phyloP scores from a whole-genome alignment of 441 rosid genomes.

The Daphne laureola region DNA sequence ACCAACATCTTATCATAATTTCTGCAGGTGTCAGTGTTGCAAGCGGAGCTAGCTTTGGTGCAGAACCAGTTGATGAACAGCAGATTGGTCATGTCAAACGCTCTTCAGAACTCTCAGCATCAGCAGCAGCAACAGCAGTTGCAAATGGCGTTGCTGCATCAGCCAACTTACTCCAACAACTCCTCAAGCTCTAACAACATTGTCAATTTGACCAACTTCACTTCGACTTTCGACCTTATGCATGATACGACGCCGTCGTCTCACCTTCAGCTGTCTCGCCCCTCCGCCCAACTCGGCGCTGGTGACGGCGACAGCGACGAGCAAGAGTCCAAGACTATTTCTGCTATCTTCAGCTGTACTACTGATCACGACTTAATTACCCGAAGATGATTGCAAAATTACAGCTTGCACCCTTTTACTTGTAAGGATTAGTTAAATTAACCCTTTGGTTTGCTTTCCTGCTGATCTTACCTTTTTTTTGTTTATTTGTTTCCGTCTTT shows the following conservation, averaged over 20 bases:
- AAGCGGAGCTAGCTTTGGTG: slow-evolving; percentile 78
- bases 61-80: slow-evolving; percentile 74
- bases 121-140: slow-evolving; percentile 25
- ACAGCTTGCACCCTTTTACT: background rate
- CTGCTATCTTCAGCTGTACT: slow-evolving; percentile 21
- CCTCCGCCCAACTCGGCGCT: slow-evolving; percentile 10
- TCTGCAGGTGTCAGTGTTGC: slow-evolving; percentile 69
- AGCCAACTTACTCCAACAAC: slow-evolving; percentile 82
- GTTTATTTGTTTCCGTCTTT: background rate
- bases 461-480: background rate
- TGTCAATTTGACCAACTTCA: slow-evolving; percentile 46
- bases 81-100: slow-evolving; percentile 58
- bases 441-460: background rate
- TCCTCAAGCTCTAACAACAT: slow-evolving; percentile 78
- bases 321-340: slow-evolving; percentile 45
- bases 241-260: slow-evolving; percentile 39
- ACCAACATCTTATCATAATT: background rate
- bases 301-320: slow-evolving; percentile 70
- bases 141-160: slow-evolving; percentile 38
- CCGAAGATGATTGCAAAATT: slow-evolving; percentile 23
- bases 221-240: slow-evolving; percentile 44
- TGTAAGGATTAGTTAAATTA: background rate
- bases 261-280: slow-evolving; percentile 34
- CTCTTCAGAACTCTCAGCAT: slow-evolving; percentile 41
- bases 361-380: slow-evolving; percentile 29